Evolutionary conservation across 129 eudicot species (phyloP).

Genomic region (Silybum marianum): DNA sequence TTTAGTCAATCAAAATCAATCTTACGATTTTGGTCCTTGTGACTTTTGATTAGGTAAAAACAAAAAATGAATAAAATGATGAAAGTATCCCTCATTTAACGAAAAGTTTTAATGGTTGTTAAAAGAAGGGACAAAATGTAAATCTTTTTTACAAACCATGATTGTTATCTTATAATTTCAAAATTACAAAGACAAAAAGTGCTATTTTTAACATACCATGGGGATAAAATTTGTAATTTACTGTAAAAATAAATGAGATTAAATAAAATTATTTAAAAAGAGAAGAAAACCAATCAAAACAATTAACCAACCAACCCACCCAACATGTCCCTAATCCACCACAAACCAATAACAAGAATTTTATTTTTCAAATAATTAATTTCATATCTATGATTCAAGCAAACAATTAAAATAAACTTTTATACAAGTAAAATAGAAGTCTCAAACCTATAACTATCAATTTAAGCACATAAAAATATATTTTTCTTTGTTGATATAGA

Average conservation of each 20-base stretch:
- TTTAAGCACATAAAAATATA: neutral
- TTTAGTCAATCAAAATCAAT: too few relatives aligned
- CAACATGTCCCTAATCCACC: constrained; percentile 42
- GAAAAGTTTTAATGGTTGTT: too few relatives aligned
- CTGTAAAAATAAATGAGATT: neutral
- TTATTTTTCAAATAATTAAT: constrained; percentile 9
- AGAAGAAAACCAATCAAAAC: constrained; percentile 34
- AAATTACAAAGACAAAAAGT: too few relatives aligned
- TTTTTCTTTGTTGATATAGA: too few relatives aligned
- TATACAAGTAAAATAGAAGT: neutral
- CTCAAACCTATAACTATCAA: neutral
- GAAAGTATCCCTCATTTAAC: too few relatives aligned
- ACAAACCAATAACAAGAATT: constrained; percentile 30
- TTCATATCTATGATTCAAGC: neutral
- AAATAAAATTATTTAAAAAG: neutral
- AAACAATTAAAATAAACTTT: neutral
- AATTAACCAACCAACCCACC: constrained; percentile 41
- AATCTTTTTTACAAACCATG: too few relatives aligned
- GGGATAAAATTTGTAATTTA: neutral
- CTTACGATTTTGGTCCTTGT: too few relatives aligned
- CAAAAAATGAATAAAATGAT: neutral
- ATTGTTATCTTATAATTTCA: too few relatives aligned
- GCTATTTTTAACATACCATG: too few relatives aligned
- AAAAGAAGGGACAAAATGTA: too few relatives aligned
- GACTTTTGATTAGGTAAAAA: too few relatives aligned